Evolutionary conservation across 2,329 filamentous ascomycete species (phyloP), one percentile per base, ranked within the genome.

Genomic region (Talaromyces albobiverticillius): DNA sequence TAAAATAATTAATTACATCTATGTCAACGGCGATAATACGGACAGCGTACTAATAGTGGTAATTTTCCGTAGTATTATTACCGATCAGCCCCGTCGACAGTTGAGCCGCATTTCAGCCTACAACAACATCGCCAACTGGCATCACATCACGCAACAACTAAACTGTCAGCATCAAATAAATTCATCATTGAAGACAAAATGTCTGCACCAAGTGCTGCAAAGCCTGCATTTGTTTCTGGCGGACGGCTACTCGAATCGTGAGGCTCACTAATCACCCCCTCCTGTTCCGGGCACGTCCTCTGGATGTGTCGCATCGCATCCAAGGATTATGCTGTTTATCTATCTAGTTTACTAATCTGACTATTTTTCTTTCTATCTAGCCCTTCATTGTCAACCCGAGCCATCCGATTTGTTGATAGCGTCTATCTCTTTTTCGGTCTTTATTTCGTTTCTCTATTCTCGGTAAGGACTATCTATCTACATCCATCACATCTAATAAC

Each of bases 361-460:
- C n/a, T 20, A 3, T 11, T 31, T 43, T 48, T 43, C 38, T 57
- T 46, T 13, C 31, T 41, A 20, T 51, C 14, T 55, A 79, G 76
- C 40, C 75, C 76, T 11, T 77, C 77, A 3, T 53, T 79, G 47
- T 64, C 72, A 14, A 71, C 74, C 54, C 76, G 75, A 46, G 48
- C 75, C 54, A 64, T 62, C 46, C 71, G 71, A 58, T 69, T 75
- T 62, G 53, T 74, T 55, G 67, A 76, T 46, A 66, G 63, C 51
- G 54, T 74, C 48, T 79, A 79, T 59, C 62, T 73, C 57, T 78
- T 79, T 59, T 41, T 80, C 4, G 77, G 76, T 5, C 65, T 80
- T 22, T 80, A 80, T 55, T 60, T 79, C 25, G 74, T 75, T 40
- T 76, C 73, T 40, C 65, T 80, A 9, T 77, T 79, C 57, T 72